phyloP scores from a whole-genome alignment of 2,329 filamentous ascomycete species.

The Scytalidium lignicola region DNA sequence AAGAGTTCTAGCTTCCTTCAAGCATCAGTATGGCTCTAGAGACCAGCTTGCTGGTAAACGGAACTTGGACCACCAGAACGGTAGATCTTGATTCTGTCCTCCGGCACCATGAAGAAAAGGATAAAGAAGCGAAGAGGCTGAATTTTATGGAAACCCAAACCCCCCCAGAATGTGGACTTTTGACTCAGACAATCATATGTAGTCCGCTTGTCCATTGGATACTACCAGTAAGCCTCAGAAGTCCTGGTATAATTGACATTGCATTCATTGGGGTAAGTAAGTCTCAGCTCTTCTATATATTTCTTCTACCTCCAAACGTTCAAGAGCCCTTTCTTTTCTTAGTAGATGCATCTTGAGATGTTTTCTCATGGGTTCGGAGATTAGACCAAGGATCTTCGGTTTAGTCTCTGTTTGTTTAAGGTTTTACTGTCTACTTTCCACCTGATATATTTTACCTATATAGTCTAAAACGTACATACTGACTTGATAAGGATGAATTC shows the following conservation, averaged over 20 bases:
- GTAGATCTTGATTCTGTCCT: constrained; percentile 37
- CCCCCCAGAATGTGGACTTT: constrained; percentile 59
- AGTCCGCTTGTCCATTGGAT: constrained; percentile 74
- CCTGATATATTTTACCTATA: constrained; percentile 4
- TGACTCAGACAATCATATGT: constrained; percentile 72
- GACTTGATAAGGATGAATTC: constrained; percentile 57
- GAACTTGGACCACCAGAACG: constrained; percentile 29
- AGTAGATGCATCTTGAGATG: not conserved
- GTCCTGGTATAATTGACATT: constrained; percentile 68
- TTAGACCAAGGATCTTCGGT: not conserved
- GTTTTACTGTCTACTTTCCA: no score
- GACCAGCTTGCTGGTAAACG: constrained; percentile 26
- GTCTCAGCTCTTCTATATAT: not conserved
- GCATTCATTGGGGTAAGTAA: constrained; percentile 74
- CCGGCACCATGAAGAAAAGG: constrained; percentile 27
- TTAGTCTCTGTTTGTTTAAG: not conserved
- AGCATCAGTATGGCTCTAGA: constrained; percentile 21
- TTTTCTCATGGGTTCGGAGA: not conserved
- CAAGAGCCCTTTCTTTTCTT: constrained; percentile 1
- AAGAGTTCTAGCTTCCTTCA: not conserved
- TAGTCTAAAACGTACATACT: constrained; percentile 8
- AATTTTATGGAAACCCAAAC: constrained; percentile 25
- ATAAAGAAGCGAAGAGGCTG: constrained; percentile 26
- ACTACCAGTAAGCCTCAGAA: constrained; percentile 72
- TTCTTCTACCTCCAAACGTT: constrained; percentile 8